Base-by-base conservation (phyloP, 1,284 basidiomycete species). In the Apiotrichum laibachii region DNA sequence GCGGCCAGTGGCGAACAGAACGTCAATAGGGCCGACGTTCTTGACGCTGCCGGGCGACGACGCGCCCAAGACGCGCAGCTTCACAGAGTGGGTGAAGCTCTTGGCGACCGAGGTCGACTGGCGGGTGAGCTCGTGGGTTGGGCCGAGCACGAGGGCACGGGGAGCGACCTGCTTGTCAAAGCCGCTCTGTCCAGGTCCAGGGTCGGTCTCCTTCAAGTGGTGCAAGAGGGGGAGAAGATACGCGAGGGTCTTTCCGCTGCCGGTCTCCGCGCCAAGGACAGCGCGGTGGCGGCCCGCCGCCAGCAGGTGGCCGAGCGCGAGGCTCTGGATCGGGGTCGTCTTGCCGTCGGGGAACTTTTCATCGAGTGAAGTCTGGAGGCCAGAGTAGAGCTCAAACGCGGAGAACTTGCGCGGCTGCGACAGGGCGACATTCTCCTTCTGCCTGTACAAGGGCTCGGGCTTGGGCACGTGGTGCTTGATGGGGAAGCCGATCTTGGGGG, bases 161-260 rank as follows among this genome's bases (percentile, higher is more conserved):
- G 91, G 91, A 60, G 68, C 22, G 18, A 63, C 51, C 12, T 35
- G 31, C 3, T 47, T 53, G 45, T 50, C 52, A 15, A 48, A 50
- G 8, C 18, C 49, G 40, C 43, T 48, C 26, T 5, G 7, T 11
- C 21, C 34, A 1, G 47, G 55, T 1, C 60, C 56, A 19, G 16
- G 43, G 47, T 77, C 75, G 16, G 70, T 81, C 52, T 79, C 72
- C 73, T 93, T 93, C 66, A 93, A 80, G 57, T 83, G 80, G 65
- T 92, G 88, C 5, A 93, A 80, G 49, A 93, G 73, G 0, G 91
- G 91, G 2, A 93, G 81, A 39, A 93, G 83, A 72, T 92, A 93
- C 1, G 91, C 90, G n/a, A 92, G 83, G 5, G 88, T 90, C 79
- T 94, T 94, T 1, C 91, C 91, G 0, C 89, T 90, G 10, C 91